These are phyloP conservation scores for Lactarius psammicola DNA, from an alignment of 768 basidiomycete species.

Conservation along the genomic window DNA sequence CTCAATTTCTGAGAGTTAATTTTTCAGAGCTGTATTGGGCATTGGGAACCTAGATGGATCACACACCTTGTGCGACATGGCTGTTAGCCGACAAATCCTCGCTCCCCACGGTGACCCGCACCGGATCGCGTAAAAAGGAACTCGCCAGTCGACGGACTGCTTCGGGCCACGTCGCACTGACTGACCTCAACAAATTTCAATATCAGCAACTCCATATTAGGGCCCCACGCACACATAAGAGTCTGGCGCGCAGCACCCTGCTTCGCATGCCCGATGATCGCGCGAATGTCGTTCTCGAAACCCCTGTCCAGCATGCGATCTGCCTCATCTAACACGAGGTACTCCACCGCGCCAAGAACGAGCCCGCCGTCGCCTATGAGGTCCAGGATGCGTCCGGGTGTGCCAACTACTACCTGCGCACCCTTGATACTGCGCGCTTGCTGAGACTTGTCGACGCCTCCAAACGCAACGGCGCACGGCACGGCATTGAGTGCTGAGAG, in stretches of 20 bases:
- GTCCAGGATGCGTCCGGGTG: constrained; percentile 91
- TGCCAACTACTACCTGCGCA: constrained; percentile 87
- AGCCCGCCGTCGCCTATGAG: constrained; percentile 84
- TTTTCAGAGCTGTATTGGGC: neutral
- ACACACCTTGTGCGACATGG: constrained; percentile 74
- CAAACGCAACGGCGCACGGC: constrained; percentile 84
- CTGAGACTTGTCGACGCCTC: constrained; percentile 88
- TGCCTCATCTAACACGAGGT: constrained; percentile 95
- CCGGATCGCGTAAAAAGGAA: constrained; percentile 81
- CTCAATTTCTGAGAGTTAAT: constrained; percentile 57
- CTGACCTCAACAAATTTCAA: constrained; percentile 38
- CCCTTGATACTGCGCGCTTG: constrained; percentile 67
- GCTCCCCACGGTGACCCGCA: constrained; percentile 91
- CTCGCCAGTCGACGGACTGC: constrained; percentile 84
- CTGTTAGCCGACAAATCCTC: constrained; percentile 95
- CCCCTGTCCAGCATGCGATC: constrained; percentile 98
- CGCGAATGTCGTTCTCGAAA: constrained; percentile 95
- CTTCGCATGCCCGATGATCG: constrained; percentile 76
- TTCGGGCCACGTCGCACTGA: constrained; percentile 99
- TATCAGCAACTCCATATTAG: neutral
- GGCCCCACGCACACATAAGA: constrained; percentile 74
- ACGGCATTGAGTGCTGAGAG: constrained; percentile 73
- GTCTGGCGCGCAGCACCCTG: constrained; percentile 76
- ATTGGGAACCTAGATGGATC: no score
- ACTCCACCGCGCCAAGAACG: constrained; percentile 84